Base-by-base conservation (phyloP, 1,139 yeast genomes). In the Debaryomyces nepalensis region DNA sequence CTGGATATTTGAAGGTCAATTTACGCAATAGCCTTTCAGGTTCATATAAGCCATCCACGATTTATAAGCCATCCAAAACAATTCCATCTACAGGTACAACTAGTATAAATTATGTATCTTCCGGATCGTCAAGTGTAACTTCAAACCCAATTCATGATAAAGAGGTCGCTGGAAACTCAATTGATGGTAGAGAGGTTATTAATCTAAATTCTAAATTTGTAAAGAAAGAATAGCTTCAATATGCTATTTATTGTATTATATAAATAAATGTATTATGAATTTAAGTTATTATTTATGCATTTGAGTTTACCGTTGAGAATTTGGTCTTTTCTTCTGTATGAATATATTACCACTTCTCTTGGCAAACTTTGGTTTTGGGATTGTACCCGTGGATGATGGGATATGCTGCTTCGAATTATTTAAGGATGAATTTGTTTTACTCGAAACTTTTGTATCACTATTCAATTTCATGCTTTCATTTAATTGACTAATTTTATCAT, bases 321-420 rank as follows among this genome's bases (percentile, higher is more conserved):
- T 38, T 16, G 39, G 39, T 31, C 37, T 45, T 12, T 31, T 45
- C 9, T 33, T 38, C 22, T 45, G 27, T 9, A 59, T 58, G 37
- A 59, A 59, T 11, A 58, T 41, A 38, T 53, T 46, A 9, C 54
- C 26, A 4, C 45, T 40, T 36, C 48, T 46, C 33, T 51, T 44
- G 18, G 22, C 51, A 8, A 39, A 41, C 18, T 49, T 53, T 14
- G 56, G 58, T 36, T 36, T 48, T 7, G 48, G 40, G 1, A 54
- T 40, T 1, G 48, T 45, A 9, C 59, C 60, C 2, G 58, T 47
- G 2, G 57, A 52, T 4, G 57, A 44, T 6, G 58, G 58, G 10
- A 23, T 38, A 16, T 39, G 36, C 22, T 33, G 36, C 19, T 26
- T 34, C 2, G 30, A n/a, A 24, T 24, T 14, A 15, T 34, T 24